Base-by-base conservation (phyloP, 2,329 filamentous ascomycete genomes). In the Ophiostoma novo-ulmi region DNA sequence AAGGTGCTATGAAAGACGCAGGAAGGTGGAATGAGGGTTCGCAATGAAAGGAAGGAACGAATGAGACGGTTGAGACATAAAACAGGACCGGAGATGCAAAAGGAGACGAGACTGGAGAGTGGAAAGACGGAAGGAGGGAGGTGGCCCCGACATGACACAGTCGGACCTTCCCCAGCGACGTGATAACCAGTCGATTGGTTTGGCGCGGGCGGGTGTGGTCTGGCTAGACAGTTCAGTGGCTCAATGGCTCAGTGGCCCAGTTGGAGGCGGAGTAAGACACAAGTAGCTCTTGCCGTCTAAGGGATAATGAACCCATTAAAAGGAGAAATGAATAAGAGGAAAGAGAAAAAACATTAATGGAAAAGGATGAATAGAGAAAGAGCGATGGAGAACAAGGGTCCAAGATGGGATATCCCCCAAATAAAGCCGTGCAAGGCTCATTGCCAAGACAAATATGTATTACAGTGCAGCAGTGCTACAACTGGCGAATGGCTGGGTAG, bases 111-210 rank as follows among this genome's bases (percentile, higher is more conserved):
- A 65, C 55, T 26, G n/a, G 64, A 38, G 55, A 65, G 31, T 26
- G 26, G 10, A 26, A 36, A 13, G 63, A 65, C n/a, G 36, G 65
- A 66, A 38, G 65, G 38, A 38, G 39, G 20, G 22, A 66, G 64
- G 38, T 41, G 22, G 64, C 68, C 65, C 64, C 48, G 44, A 67
- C 63, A 65, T 39, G 63, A 39, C 35, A 65, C n/a, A 36, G 66
- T 69, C 61, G 69, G 71, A 67, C 69, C 61, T 69, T 39, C 58
- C 66, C 65, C 39, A 65, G 52, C 67, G 67, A 68, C 67, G 55
- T 41, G 41, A 64, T 64, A 69, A 31, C 70, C 70, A 71, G 70
- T 71, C 35, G 67, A 20, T 61, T 31, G 36, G 70, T 68, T 36
- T 68, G 41, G 64, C 63, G 55, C 55, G 70, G 58, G 41, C 38